Conservation (phyloP, 768 basidiomycete species). For the Panus rudis region DNA sequence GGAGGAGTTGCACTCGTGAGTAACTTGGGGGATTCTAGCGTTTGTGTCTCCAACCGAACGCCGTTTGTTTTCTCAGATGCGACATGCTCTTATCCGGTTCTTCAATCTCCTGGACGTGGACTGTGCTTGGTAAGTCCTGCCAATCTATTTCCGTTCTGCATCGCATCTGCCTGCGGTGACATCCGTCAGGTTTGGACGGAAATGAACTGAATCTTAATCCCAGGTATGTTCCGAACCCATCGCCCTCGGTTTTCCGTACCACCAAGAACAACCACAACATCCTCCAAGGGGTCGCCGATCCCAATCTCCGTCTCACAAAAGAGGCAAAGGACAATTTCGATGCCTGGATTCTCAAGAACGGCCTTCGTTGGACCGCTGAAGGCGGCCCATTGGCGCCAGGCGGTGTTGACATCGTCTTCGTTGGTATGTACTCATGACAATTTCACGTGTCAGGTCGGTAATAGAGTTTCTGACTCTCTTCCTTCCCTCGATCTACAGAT, state of each 20-base stretch:
- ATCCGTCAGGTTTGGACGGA: not conserved
- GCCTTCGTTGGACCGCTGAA: slow-evolving; percentile 78
- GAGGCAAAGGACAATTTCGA: slow-evolving; percentile 77
- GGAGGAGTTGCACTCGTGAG: slow-evolving; percentile 90
- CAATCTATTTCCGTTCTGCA: not conserved
- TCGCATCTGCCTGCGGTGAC: not conserved
- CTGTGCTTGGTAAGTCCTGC: slow-evolving; percentile 63
- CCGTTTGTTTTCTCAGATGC: slow-evolving; percentile 55
- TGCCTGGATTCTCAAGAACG: slow-evolving; percentile 87
- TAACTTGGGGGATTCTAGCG: too few species aligned
- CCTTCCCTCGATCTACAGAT: slow-evolving; percentile 35
- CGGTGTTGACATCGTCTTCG: slow-evolving; percentile 83
- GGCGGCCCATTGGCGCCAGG: slow-evolving; percentile 80
- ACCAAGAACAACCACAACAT: slow-evolving; percentile 97
- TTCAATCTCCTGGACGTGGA: slow-evolving; percentile 75
- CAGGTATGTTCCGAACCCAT: slow-evolving; percentile 86
- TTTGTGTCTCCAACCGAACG: too few species aligned
- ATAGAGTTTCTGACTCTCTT: not conserved
- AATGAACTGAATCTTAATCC: slow-evolving; percentile 7
- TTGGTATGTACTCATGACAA: slow-evolving; percentile 42
- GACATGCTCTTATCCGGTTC: slow-evolving; percentile 89
- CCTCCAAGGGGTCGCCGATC: slow-evolving; percentile 84
- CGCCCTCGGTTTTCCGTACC: slow-evolving; percentile 85
- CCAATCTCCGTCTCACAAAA: slow-evolving; percentile 69
- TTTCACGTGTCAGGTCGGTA: not conserved